These are phyloP conservation scores for Gyrodon lividus DNA, from an alignment of 768 basidiomycete genomes.

Conservation along the genomic window DNA sequence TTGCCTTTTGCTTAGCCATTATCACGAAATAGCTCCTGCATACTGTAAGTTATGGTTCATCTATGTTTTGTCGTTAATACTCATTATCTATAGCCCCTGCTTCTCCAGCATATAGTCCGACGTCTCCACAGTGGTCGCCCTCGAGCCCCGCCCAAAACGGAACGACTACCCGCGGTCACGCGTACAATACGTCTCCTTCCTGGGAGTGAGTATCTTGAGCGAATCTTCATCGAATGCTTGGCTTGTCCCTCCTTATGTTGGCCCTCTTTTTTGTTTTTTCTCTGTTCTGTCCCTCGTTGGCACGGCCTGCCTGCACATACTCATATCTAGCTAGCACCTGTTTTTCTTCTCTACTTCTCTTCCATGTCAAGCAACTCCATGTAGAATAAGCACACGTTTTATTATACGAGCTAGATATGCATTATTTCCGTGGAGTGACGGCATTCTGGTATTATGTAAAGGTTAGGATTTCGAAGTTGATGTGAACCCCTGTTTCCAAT, in stretches of 20 bases:
- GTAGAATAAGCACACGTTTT: slow-evolving; percentile 35
- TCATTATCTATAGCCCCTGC: slow-evolving; percentile 57
- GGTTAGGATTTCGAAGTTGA: no score
- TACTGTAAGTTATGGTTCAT: slow-evolving; percentile 58
- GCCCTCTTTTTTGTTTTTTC: slow-evolving; percentile 1
- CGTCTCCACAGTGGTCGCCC: slow-evolving; percentile 82
- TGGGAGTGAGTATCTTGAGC: slow-evolving; percentile 41
- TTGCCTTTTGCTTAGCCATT: slow-evolving; percentile 7
- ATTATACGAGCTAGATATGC: slow-evolving; percentile 22
- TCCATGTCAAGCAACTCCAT: slow-evolving; percentile 32
- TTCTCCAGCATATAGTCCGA: slow-evolving; percentile 84
- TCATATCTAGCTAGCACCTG: slow-evolving; percentile 21
- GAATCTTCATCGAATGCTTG: slow-evolving; percentile 5
- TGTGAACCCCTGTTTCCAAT: no score
- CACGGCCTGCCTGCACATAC: slow-evolving; percentile 11
- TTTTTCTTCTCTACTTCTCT: slow-evolving; percentile 8
- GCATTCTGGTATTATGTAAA: no score
- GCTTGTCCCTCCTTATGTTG: slow-evolving; percentile 12
- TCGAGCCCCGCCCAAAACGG: slow-evolving; percentile 69
- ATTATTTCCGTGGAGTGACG: neutral
- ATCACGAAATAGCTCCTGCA: slow-evolving; percentile 55
- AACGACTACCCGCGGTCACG: slow-evolving; percentile 38
- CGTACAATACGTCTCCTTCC: slow-evolving; percentile 51
- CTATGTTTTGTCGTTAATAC: slow-evolving; percentile 5
- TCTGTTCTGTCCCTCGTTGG: slow-evolving; percentile 6